Base-by-base conservation (phyloP, 139 green algal genomes). In the Coccomyxa sp. region DNA sequence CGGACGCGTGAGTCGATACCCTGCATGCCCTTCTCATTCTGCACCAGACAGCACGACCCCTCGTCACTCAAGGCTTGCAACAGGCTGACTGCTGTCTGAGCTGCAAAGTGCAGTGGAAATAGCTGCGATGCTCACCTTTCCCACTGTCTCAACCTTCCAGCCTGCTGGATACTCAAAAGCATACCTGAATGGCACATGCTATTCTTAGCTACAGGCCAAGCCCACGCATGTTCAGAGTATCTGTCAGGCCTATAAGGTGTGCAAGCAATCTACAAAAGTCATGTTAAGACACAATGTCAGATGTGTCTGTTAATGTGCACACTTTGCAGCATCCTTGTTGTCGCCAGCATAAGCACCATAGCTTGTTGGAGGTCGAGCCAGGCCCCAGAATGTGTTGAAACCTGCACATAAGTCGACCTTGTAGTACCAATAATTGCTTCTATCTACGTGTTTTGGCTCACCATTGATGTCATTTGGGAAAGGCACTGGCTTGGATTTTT, bases 281-380 rank as follows among this genome's bases (percentile, higher is more conserved):
- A 7, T 51, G 38, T 51, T 7, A 51, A 7, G 7, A 51, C 7
- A 51, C 38, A 51, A 3, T 51, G 38, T 51, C 38, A 51, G 38
- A 51, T 51, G 38, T 51, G 38, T 51, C 38, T 11, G 7, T 51
- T 51, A 11, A 30, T 17, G 21, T 18, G 30, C 84, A 79, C 18
- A 92, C 90, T 93, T 88, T 85, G 91, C 79, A 68, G 80, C 79
- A 86, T 96, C 91, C 13, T 94, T 90, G 16, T 90, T 90, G 58
- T 94, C 95, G 67, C 94, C 92, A 58, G 92, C 94, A 82, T 96
- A 97, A 23, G 93, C 93, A 28, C 94, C 94, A 86, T 97, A 97
- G 57, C 81, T 91, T 15, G 93, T 96, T 60, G 94, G 94, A 0
- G 94, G 94, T 0, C 86, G 86, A 38, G 92, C 93, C 45, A 88